Evolutionary conservation across 106 monocot genomes (phyloP), one percentile per base, ranked within the genome.

Genomic region (Dendrobium officinale): DNA sequence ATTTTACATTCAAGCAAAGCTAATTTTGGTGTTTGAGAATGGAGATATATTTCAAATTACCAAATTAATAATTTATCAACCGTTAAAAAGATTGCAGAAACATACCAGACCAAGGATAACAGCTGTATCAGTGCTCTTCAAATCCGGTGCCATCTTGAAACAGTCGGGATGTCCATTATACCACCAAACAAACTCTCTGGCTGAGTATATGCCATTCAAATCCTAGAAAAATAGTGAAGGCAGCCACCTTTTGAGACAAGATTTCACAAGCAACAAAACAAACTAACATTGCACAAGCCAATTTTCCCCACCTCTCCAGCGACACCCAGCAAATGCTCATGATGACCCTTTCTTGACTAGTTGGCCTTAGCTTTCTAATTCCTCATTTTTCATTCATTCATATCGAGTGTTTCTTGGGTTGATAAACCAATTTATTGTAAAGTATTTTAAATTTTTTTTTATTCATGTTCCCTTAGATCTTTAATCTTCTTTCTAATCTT

Each of bases 111-210:
- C 99, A 88, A 99, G 91, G 77, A 99, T 85, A 48, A 95, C 86
- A 81, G 95, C 91, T 26, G 99, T 91, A 86, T 95, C 95, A 77
- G 88, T 86, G 56, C 75, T 90, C 78, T 84, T 86, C 72, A 99
- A 85, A 42, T 93, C 85, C 64, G 87, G 87, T 56, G 74, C 22
- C 86, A 99, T 79, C n/a, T 83, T 75, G 67, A 33, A 83, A 83
- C 74, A 93, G 76, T 99, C 99, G 58, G 95, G 99, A 64, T 99
- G 99, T 9, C 99, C 99, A 90, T 99, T 99, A 81, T 99, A 99
- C 99, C 95, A 99, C 99, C 99, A 99, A 4, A 95, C 91, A 79
- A 99, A 95, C 78, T 99, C 95, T 81, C 99, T 91, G 44, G 99
- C 92, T 18, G 99, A 95, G 80, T 86, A 72, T 81, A 99, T 87